Conservation (phyloP, 1,284 basidiomycete genomes). For the Pterulicium gracile region DNA sequence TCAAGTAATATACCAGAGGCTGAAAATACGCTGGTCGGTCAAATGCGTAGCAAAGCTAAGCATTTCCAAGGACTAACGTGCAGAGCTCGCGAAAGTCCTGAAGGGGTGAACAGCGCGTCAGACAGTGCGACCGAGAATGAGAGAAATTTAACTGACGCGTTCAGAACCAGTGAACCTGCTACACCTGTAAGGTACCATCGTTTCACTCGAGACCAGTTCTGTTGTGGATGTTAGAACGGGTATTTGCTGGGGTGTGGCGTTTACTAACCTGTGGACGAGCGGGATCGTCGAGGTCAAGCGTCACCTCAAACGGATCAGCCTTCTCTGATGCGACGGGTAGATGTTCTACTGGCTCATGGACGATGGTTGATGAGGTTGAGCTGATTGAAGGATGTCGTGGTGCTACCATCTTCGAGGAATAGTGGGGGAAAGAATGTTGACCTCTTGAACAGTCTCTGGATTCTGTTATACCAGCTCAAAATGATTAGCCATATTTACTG, state of each 20-base stretch:
- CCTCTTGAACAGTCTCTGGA: no score
- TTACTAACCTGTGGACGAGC: conserved; percentile 26
- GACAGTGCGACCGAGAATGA: conserved; percentile 9
- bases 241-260: neutral
- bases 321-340: no score
- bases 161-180: conserved; percentile 55
- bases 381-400: no score
- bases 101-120: neutral
- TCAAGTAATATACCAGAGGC: conserved; percentile 36
- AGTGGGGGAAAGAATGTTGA: no score
- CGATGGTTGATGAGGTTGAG: no score
- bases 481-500: no score
- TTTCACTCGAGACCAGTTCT: conserved; percentile 27
- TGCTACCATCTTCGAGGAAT: no score
- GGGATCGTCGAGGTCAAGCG: conserved; percentile 18
- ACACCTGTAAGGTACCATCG: conserved; percentile 45
- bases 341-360: no score
- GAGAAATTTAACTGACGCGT: conserved; percentile 30
- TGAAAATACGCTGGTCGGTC: conserved; percentile 9
- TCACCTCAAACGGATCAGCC: conserved; percentile 20
- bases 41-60: neutral
- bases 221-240: conserved; percentile 18
- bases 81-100: conserved; percentile 51
- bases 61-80: conserved; percentile 22
- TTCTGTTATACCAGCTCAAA: no score